Base-by-base conservation (phyloP, 768 basidiomycete species). In the Lyophyllum shimeji region DNA sequence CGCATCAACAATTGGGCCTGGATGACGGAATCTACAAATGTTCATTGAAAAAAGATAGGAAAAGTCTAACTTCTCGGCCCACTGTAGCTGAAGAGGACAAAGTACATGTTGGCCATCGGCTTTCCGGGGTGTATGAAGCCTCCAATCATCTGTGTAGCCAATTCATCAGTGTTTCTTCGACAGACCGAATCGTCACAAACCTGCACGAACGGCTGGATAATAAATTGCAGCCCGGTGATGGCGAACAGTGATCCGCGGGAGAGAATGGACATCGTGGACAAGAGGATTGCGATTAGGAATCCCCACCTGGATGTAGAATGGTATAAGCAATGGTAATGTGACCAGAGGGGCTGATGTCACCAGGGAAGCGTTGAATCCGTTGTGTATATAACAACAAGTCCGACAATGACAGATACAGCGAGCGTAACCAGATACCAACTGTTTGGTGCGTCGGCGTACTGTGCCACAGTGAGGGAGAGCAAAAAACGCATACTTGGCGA, bases 51-150 rank as follows among this genome's bases (percentile, higher is more conserved):
- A 13, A 33, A 13, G 11, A 18, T 6, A 6, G 23, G 44, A 7
- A 33, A 31, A n/a, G 2, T 50, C 15, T 4, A 44, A 59, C 23
- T 18, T 3, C 15, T n/a, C 18, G 39, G 43, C 71, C 65, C 33
- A 78, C 78, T 79, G 59, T 78, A 80, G 48, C 81, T 71, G 62
- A 72, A 80, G 40, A 83, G 67, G 43, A 78, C 71, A 55, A 81
- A 80, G 65, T 85, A 86, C 72, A 88, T 82, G 65, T 87, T 88
- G n/a, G 85, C 84, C 53, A 85, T 81, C 0, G 84, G 84, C 59
- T 80, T 81, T 21, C 84, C 83, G 7, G 84, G 82, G 61, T 81
- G 79, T 25, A 84, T 72, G 31, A 77, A 79, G 2, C 80, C 81
- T n/a, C 79, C 82, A 18, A 83, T 78, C 81, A 84, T 84, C 77